phyloP scores from a whole-genome alignment of 2,329 filamentous ascomycete genomes.

The Sclerotinia borealis region DNA sequence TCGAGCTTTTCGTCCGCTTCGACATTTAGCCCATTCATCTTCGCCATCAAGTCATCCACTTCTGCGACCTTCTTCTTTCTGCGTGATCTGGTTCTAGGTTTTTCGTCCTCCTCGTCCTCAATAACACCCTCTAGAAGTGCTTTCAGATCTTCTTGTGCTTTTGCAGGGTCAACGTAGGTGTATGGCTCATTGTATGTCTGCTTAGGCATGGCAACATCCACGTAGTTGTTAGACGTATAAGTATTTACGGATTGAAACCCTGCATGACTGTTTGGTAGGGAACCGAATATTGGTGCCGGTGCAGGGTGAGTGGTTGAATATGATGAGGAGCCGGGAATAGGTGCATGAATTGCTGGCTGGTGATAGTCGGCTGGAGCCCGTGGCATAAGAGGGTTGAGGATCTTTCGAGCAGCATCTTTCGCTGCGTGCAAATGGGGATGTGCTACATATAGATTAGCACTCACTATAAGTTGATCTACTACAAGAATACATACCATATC shows the following conservation, averaged over 20 bases:
- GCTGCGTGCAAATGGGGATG: constrained; percentile 29
- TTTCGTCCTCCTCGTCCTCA: constrained; percentile 54
- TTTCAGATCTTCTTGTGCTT: constrained; percentile 72
- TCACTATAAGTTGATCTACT: neutral
- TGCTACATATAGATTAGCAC: constrained; percentile 13
- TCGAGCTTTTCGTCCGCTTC: constrained; percentile 35
- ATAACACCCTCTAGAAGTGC: constrained; percentile 75
- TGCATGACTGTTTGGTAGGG: constrained; percentile 27
- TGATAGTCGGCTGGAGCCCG: constrained; percentile 24
- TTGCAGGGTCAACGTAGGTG: constrained; percentile 50
- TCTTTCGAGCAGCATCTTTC: constrained; percentile 25
- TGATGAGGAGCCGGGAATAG: constrained; percentile 16
- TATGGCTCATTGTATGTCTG: constrained; percentile 25
- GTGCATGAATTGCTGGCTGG: constrained; percentile 22
- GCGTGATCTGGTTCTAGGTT: constrained; percentile 33
- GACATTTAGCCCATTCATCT: constrained; percentile 38
- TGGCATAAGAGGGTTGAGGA: constrained; percentile 26
- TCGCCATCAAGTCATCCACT: constrained; percentile 28
- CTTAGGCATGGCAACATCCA: constrained; percentile 29
- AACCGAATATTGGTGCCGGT: constrained; percentile 26
- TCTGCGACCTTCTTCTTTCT: constrained; percentile 35
- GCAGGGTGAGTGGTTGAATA: constrained; percentile 30
- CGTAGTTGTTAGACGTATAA: constrained; percentile 22
- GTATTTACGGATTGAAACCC: constrained; percentile 28
- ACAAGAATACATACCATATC: constrained; percentile 18